Base-by-base conservation (phyloP, 306 rosid genomes). In the Vigna mungo region DNA sequence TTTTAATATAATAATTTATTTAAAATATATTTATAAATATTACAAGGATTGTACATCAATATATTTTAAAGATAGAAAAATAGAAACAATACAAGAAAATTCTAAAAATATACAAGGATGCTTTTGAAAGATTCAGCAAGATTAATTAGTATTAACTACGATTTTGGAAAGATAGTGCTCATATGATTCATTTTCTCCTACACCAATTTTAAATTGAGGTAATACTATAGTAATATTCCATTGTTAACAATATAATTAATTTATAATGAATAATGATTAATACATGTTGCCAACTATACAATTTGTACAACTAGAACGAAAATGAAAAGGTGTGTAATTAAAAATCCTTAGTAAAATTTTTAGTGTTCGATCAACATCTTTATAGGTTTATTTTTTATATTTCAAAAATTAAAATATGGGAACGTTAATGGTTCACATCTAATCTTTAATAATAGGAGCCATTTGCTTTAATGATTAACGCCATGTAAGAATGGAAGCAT, bases 381-480 rank as follows among this genome's bases (percentile, higher is more conserved):
- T 68, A 15, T 3, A 15, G 4, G 43, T 47, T 68, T 1, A 15
- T 0, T 27, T 47, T 48, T 49, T 49, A 2, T n/a, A 21, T 32
- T 18, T 30, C 16, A 49, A 49, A 70, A 70, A n/a, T n/a, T 51
- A 3, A 51, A 49, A 51, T 9, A 16, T 27, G 32, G 32, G 17
- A 18, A 34, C 64, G 20, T 12, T n/a, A 51, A 70, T 9, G 43
- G 61, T 7, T 27, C 34, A 12, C 32, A 51, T 51, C 61, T 51
- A 49, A 51, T 52, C 21, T 71, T 71, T 18, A 34, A 71, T 71
- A 10, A 70, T 51, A 6, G 27, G 49, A 34, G 5, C 9, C 32
- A 51, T 67, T 44, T 48, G 46, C 59, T 70, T 49, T 12, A n/a
- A 16, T n/a, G 61, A 51, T 51, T 70, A 30, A 70, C 17, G n/a